Conservation (phyloP, 2,329 filamentous ascomycete genomes). For the Trichophyton schoenleinii region DNA sequence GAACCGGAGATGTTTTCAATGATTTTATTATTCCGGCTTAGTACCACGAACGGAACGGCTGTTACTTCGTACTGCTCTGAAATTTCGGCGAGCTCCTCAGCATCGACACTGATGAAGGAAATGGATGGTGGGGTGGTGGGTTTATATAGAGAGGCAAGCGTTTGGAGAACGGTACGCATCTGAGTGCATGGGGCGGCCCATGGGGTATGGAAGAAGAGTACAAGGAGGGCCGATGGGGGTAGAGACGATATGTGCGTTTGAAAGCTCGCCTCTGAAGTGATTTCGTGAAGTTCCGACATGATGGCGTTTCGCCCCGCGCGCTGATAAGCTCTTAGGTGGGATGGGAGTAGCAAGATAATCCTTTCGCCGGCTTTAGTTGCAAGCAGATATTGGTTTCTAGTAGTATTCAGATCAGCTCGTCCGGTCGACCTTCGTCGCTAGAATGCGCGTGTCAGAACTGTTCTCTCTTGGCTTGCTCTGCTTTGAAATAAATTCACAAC, state of each 20-base stretch:
- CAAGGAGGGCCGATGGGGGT: conserved; percentile 57
- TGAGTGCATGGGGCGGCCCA: conserved; percentile 95
- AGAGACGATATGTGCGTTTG: conserved; percentile 53
- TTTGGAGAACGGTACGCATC: conserved; percentile 75
- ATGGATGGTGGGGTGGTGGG: conserved; percentile 52
- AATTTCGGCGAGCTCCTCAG: conserved; percentile 84
- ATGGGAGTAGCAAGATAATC: not conserved
- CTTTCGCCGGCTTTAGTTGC: not conserved
- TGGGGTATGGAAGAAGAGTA: conserved; percentile 90
- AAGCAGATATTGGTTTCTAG: not conserved
- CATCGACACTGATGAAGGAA: conserved; percentile 81
- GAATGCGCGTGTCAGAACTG: not conserved
- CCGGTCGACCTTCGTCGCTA: not conserved
- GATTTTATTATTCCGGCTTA: conserved; percentile 61
- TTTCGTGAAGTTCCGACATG: conserved; percentile 68
- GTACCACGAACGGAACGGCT: conserved; percentile 81
- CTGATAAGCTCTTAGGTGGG: not conserved
- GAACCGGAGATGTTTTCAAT: conserved; percentile 81
- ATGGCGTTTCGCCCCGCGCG: conserved; percentile 13
- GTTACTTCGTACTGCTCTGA: conserved; percentile 89
- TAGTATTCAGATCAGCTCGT: not conserved
- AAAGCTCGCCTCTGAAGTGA: conserved; percentile 64
- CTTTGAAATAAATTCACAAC: not conserved
- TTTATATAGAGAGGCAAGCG: conserved; percentile 77
- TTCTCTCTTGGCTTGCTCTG: not conserved